These are phyloP conservation scores for Rutstroemia sydowiana DNA, from an alignment of 2,329 filamentous ascomycete genomes.

Conservation along the genomic window DNA sequence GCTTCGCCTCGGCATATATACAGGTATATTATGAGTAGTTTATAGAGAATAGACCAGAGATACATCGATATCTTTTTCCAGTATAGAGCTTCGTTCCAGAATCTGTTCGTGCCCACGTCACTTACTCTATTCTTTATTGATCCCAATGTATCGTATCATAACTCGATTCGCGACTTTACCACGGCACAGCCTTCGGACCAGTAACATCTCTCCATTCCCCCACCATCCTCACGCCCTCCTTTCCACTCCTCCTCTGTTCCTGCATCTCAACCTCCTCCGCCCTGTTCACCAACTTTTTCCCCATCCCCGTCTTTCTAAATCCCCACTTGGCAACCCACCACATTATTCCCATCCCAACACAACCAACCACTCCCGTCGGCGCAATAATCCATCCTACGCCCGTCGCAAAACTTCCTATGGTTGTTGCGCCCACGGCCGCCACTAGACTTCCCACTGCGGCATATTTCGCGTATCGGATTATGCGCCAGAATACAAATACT, in stretches of 20 bases:
- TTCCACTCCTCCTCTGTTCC: slow-evolving; percentile 8
- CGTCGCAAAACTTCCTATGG: slow-evolving; percentile 24
- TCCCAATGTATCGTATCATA: not conserved
- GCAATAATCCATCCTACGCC: slow-evolving; percentile 28
- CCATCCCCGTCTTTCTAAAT: slow-evolving; percentile 22
- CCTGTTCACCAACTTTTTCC: slow-evolving; percentile 17
- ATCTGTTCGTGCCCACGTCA: not conserved
- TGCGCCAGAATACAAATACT: slow-evolving; percentile 29
- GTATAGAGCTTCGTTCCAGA: not conserved
- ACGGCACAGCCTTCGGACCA: slow-evolving; percentile 25
- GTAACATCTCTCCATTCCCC: slow-evolving; percentile 28
- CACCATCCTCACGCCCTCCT: slow-evolving; percentile 19
- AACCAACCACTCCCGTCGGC: slow-evolving; percentile 24
- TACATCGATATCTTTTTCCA: no score
- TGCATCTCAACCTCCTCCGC: slow-evolving; percentile 15
- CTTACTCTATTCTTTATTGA: not conserved
- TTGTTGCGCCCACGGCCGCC: slow-evolving; percentile 25
- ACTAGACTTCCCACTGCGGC: slow-evolving; percentile 25
- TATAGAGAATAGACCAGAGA: no score
- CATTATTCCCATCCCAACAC: slow-evolving; percentile 22
- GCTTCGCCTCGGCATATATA: not conserved
- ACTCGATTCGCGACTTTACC: slow-evolving; percentile 14
- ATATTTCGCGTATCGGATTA: slow-evolving; percentile 30
- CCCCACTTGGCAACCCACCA: slow-evolving; percentile 30
- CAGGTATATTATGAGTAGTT: no score